Conservation (phyloP, 1,139 yeast genomes). For the Blastobotrys capitulatus region DNA sequence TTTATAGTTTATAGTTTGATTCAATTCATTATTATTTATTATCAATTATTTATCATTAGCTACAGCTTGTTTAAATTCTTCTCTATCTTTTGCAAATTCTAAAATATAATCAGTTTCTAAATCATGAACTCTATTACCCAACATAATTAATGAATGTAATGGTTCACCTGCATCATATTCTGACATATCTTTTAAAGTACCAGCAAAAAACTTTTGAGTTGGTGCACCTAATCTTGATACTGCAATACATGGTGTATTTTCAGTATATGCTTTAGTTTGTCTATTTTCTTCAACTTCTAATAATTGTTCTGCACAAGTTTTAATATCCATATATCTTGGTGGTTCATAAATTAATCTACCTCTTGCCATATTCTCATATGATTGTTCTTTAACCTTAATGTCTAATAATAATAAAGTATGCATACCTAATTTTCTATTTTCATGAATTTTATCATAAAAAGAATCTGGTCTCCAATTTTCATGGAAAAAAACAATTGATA, state of each 20-base stretch:
- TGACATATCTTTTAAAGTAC: conserved; percentile 60
- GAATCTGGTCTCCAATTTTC: conserved; percentile 96
- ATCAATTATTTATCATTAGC: conserved; percentile 56
- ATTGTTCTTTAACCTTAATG: conserved; percentile 95
- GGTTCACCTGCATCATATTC: conserved; percentile 92
- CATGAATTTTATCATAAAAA: conserved; percentile 82
- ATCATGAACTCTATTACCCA: conserved; percentile 93
- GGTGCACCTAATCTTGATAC: conserved; percentile 89
- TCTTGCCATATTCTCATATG: conserved; percentile 88
- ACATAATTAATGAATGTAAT: conserved; percentile 79
- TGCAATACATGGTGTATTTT: conserved; percentile 88
- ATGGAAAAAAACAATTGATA: conserved; percentile 90
- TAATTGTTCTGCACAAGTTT: conserved; percentile 82
- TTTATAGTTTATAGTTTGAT: conserved; percentile 54
- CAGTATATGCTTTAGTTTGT: conserved; percentile 62
- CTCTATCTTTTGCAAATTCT: conserved; percentile 67
- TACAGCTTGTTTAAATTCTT: conserved; percentile 53
- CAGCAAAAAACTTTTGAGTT: conserved; percentile 76
- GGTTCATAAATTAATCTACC: conserved; percentile 93
- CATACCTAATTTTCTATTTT: conserved; percentile 82
- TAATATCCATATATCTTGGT: conserved; percentile 91
- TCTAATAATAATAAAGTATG: conserved; percentile 86
- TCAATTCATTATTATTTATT: conserved; percentile 50
- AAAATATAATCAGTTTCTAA: conserved; percentile 80
- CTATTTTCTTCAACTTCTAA: conserved; percentile 79